Base-by-base conservation (phyloP, 2,329 filamentous ascomycete genomes). In the Dryadomyces quercus-mongolicae region DNA sequence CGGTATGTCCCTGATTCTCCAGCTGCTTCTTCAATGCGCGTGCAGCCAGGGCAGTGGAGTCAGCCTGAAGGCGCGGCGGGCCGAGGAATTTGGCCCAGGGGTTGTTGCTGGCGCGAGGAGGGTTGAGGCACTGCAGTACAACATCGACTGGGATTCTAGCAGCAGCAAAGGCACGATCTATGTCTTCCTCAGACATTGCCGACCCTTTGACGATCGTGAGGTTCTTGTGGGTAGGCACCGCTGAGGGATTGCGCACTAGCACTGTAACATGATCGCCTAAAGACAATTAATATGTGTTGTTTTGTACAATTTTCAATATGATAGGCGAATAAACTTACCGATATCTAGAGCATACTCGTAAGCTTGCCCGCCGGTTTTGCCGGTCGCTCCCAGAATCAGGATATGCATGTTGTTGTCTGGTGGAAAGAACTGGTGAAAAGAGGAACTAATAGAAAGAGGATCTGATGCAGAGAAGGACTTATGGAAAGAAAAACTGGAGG, bases 41-140 rank as follows among this genome's bases (percentile, higher is more conserved):
- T 25, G 36, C 20, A 8, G 49, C 49, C 18, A 50, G n/a, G 36
- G 34, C 34, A 15, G 49, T 50, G 16, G 49, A 20, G 36, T 50
- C 49, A 7, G 49, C 49, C 49, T 50, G 49, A 22, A 50, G 49
- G 12, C 49, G 49, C 36, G 36, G 49, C 36, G 49, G 49, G 10
- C 49, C 49, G 34, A 50, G 49, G 34, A 50, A 50, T 25, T 50
- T 50, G 36, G 49, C 49, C 34, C 49, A 50, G 18, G 47, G 49
- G 49, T n/a, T 50, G 49, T 42, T 42, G 7, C 36, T 9, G 20
- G 49, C 49, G 9, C 49, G 49, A 12, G 49, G 49, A 42, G 49
- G 49, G 34, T 50, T 50, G 49, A 50, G 49, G 36, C 34, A 50
- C 20, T 50, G 49, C 49, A 50, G n/a, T 15, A 50, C 49, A 50